Conservation (phyloP, 768 basidiomycete species). For the Tricholoma flavovirens region DNA sequence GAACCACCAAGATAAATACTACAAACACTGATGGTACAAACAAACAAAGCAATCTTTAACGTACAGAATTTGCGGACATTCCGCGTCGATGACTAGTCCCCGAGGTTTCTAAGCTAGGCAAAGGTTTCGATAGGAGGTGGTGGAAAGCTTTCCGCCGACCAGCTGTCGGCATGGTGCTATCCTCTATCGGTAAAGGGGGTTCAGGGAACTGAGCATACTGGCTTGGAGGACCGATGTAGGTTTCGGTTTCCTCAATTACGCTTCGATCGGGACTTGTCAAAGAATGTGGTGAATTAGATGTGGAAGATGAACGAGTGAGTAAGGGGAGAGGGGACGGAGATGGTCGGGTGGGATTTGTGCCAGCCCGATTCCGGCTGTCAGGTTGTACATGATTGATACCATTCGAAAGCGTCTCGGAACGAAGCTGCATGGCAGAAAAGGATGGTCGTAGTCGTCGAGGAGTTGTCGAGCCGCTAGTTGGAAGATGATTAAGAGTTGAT, state of each 20-base stretch:
- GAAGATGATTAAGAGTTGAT: constrained; percentile 39
- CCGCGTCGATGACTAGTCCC: constrained; percentile 45
- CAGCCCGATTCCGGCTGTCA: constrained; percentile 56
- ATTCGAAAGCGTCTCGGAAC: constrained; percentile 35
- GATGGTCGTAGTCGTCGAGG: constrained; percentile 67
- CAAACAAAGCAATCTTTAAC: constrained; percentile 32
- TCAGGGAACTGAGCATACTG: constrained; percentile 71
- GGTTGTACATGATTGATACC: constrained; percentile 29
- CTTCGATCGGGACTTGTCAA: constrained; percentile 30
- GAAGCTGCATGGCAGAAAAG: constrained; percentile 71
- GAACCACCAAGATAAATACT: constrained; percentile 14
- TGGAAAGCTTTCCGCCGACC: constrained; percentile 66
- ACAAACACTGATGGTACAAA: constrained; percentile 19
- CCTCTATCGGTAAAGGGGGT: constrained; percentile 46
- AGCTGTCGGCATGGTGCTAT: constrained; percentile 46
- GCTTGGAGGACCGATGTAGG: constrained; percentile 58
- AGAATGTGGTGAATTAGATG: constrained; percentile 43
- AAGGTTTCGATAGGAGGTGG: constrained; percentile 56
- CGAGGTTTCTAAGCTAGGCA: constrained; percentile 31
- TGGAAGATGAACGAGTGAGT: constrained; percentile 52
- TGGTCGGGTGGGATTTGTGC: constrained; percentile 57
- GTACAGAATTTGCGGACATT: constrained; percentile 46
- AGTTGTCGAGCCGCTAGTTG: constrained; percentile 47
- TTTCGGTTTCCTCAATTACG: constrained; percentile 41
- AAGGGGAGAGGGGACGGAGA: constrained; percentile 37